Percentiles rank a stretch among this genome's conserved stretches.
Conservation (phyloP, 805 yeast genomes). For the Candida andamanensis region DNA sequence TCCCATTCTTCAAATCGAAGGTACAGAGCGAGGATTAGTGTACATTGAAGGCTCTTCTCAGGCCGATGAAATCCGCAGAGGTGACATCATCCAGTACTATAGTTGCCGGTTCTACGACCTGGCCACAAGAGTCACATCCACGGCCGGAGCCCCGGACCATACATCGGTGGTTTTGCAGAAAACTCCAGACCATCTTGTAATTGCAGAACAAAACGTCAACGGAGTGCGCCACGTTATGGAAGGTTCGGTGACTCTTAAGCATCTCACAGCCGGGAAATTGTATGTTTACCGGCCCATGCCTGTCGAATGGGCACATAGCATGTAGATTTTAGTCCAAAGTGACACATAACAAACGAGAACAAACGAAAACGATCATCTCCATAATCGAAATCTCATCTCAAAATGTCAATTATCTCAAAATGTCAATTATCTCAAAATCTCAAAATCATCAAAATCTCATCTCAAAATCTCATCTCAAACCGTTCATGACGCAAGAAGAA, state of each 20-base stretch:
- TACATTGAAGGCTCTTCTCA: slow-evolving; percentile 12
- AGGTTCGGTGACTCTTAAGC: slow-evolving; percentile 34
- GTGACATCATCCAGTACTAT: slow-evolving; percentile 52
- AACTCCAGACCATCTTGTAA: slow-evolving; percentile 22
- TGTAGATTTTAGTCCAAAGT: no score
- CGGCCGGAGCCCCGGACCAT: slow-evolving; percentile 51
- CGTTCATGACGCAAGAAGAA: slow-evolving; percentile 12
- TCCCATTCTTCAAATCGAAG: slow-evolving; percentile 29
- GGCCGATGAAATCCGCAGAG: slow-evolving; percentile 42
- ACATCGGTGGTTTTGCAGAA: slow-evolving; percentile 35
- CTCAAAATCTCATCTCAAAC: background rate
- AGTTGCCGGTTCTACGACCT: slow-evolving; percentile 35
- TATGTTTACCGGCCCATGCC: slow-evolving; percentile 46
- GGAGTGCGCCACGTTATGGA: slow-evolving; percentile 36
- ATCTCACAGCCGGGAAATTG: slow-evolving; percentile 39
- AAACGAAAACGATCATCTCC: no score
- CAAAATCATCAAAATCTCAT: background rate
- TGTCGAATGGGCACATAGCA: slow-evolving; percentile 42
- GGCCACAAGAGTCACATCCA: slow-evolving; percentile 27
- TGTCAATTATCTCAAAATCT: background rate
- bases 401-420: no score
- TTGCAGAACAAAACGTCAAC: slow-evolving; percentile 48
- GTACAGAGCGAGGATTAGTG: slow-evolving; percentile 12
- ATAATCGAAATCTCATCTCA: no score
- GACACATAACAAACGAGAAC: no score